phyloP scores from a whole-genome alignment of 1,284 basidiomycete species.

The Phlebopus sp. region DNA sequence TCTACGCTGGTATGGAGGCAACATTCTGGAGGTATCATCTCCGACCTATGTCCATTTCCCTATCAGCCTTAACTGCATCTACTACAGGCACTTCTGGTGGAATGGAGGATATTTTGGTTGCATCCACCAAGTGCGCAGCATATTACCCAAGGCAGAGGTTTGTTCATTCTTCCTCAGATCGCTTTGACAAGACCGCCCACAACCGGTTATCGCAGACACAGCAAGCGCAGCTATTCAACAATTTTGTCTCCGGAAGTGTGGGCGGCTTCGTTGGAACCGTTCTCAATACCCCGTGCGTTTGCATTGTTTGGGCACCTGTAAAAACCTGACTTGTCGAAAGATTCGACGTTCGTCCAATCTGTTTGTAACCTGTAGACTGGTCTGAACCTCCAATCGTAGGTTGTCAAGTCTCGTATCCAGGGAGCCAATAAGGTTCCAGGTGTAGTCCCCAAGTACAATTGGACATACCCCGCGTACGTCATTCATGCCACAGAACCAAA shows the following conservation, averaged over 20 bases:
- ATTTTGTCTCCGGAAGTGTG: conserved; percentile 86
- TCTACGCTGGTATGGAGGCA: conserved; percentile 92
- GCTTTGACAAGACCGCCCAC: neutral
- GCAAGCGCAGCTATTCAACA: conserved; percentile 79
- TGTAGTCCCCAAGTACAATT: conserved; percentile 83
- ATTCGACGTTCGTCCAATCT: conserved; percentile 50
- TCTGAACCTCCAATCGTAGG: conserved; percentile 33
- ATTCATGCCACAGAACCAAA: neutral
- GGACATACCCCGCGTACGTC: conserved; percentile 79
- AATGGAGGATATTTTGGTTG: conserved; percentile 94
- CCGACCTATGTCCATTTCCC: neutral
- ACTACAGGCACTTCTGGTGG: conserved; percentile 75
- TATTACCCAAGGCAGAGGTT: conserved; percentile 86
- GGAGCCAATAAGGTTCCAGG: conserved; percentile 67
- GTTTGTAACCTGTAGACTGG: neutral
- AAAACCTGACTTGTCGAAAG: conserved; percentile 26
- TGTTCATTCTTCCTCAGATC: neutral
- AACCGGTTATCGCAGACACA: conserved; percentile 47
- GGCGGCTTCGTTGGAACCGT: conserved; percentile 90
- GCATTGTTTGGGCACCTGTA: neutral
- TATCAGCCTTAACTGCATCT: neutral
- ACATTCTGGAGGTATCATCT: conserved; percentile 84
- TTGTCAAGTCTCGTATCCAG: conserved; percentile 96
- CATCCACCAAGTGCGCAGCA: conserved; percentile 78
- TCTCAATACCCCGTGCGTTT: conserved; percentile 72